phyloP scores from a whole-genome alignment of 768 basidiomycete species.

The Suillus weaverae region DNA sequence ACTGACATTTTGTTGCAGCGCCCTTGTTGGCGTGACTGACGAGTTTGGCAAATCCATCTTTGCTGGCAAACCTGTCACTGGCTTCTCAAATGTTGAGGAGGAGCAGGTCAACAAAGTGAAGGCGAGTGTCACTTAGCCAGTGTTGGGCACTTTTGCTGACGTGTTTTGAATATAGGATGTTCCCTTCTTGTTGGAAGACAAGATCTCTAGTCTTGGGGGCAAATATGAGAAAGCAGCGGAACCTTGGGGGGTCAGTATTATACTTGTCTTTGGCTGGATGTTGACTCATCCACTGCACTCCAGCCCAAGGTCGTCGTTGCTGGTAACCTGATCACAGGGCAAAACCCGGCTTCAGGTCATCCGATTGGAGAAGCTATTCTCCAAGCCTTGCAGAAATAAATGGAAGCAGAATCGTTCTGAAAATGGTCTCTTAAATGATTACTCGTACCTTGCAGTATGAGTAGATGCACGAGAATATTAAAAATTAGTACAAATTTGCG shows the following conservation, averaged over 20 bases:
- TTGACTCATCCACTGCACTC: background rate
- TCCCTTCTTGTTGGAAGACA: conserved; percentile 73
- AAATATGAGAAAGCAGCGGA: conserved; percentile 57
- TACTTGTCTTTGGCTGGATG: background rate
- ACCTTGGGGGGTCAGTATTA: conserved; percentile 54
- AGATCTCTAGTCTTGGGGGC: conserved; percentile 64
- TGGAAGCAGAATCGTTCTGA: background rate
- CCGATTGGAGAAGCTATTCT: conserved; percentile 57
- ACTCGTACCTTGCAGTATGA: background rate
- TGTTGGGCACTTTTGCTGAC: background rate
- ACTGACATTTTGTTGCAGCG: conserved; percentile 32
- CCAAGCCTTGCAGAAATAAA: conserved; percentile 41
- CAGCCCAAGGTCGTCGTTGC: conserved; percentile 52
- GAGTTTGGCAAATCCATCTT: conserved; percentile 64
- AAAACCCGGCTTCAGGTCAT: conserved; percentile 69
- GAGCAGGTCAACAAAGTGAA: conserved; percentile 43
- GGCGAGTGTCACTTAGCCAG: conserved; percentile 28
- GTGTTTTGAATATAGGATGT: conserved; percentile 39
- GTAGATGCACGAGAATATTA: background rate
- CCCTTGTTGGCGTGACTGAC: conserved; percentile 57
- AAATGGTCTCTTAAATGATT: background rate
- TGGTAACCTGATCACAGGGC: conserved; percentile 65
- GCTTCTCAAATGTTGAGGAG: conserved; percentile 76
- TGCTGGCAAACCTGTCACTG: conserved; percentile 55
- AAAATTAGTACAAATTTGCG: conserved; percentile 15